Evolutionary conservation across 1,139 yeast species (phyloP).

Genomic region (Suhomyces bolitotheri): DNA sequence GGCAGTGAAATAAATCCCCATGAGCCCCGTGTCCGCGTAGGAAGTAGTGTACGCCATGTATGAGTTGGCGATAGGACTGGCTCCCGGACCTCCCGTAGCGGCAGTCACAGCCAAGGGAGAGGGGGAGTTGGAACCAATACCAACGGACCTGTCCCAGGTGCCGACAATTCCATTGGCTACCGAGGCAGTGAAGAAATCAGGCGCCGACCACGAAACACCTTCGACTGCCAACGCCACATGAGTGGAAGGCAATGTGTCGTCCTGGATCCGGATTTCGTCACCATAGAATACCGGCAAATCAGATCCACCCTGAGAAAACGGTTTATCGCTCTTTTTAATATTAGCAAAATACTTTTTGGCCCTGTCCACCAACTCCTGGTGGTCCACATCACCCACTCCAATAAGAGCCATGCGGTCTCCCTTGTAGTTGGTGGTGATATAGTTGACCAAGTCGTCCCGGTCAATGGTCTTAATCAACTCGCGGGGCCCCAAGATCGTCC

Average conservation of each 20-base stretch:
- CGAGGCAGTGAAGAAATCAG: constrained; percentile 91
- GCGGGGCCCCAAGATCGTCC: constrained; percentile 96
- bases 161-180: constrained; percentile 97
- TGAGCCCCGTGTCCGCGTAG: constrained; percentile 93
- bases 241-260: constrained; percentile 80
- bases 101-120: constrained; percentile 78
- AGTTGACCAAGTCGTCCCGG: constrained; percentile 71
- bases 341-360: constrained; percentile 80
- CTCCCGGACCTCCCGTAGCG: constrained; percentile 57
- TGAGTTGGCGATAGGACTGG: constrained; percentile 76
- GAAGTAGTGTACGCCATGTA: constrained; percentile 97
- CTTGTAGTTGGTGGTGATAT: constrained; percentile 83
- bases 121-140: constrained; percentile 70
- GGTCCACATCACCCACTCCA: constrained; percentile 93
- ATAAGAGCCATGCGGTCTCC: constrained; percentile 98
- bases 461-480: constrained; percentile 81
- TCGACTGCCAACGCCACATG: constrained; percentile 95
- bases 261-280: constrained; percentile 83
- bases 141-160: constrained; percentile 94
- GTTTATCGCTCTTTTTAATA: constrained; percentile 62
- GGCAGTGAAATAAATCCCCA: constrained; percentile 93
- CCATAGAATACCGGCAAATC: constrained; percentile 81
- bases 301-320: constrained; percentile 74
- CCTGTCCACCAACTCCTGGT: constrained; percentile 72
- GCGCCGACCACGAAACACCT: constrained; percentile 97